Evolutionary conservation across 2,329 filamentous ascomycete species (phyloP).

Genomic region (Aspergillus oerlinghausenensis): DNA sequence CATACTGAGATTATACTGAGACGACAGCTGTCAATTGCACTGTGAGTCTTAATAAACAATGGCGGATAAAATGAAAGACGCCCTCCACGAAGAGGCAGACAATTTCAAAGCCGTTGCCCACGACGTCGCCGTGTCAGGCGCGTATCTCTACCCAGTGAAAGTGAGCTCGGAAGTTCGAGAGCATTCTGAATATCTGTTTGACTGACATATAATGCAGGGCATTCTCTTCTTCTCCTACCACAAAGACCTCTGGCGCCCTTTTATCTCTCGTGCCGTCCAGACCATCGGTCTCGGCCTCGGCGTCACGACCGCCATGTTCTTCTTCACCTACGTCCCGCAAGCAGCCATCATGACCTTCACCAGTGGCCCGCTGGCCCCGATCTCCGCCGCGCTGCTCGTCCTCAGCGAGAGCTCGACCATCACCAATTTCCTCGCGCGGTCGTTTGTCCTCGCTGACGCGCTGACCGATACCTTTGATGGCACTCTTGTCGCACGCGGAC

Average conservation of each 20-base stretch:
- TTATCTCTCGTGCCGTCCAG: constrained; percentile 52
- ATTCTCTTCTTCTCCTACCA: constrained; percentile 58
- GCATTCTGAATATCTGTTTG: background rate
- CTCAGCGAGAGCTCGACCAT: constrained; percentile 53
- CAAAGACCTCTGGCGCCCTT: constrained; percentile 55
- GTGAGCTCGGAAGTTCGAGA: constrained; percentile 29
- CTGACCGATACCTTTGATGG: constrained; percentile 88
- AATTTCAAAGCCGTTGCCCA: constrained; percentile 60
- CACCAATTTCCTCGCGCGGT: constrained; percentile 54
- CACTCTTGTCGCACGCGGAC: constrained; percentile 51
- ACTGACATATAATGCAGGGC: constrained; percentile 41
- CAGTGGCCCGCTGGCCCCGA: constrained; percentile 67
- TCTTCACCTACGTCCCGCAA: constrained; percentile 82
- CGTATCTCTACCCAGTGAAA: constrained; percentile 83
- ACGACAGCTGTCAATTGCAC: background rate
- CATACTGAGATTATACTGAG: background rate
- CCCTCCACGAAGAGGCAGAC: constrained; percentile 64
- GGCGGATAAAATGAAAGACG: constrained; percentile 52
- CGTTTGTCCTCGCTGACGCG: constrained; percentile 74
- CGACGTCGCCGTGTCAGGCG: constrained; percentile 68
- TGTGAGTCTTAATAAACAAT: constrained; percentile 19
- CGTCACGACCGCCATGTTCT: constrained; percentile 77
- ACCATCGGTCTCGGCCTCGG: constrained; percentile 67
- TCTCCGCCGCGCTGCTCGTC: constrained; percentile 57
- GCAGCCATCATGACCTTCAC: constrained; percentile 76